Evolutionary conservation across 495 filamentous ascomycete genomes (phyloP), one percentile per base, ranked within the genome.

Genomic region (Aspergillus campestris): DNA sequence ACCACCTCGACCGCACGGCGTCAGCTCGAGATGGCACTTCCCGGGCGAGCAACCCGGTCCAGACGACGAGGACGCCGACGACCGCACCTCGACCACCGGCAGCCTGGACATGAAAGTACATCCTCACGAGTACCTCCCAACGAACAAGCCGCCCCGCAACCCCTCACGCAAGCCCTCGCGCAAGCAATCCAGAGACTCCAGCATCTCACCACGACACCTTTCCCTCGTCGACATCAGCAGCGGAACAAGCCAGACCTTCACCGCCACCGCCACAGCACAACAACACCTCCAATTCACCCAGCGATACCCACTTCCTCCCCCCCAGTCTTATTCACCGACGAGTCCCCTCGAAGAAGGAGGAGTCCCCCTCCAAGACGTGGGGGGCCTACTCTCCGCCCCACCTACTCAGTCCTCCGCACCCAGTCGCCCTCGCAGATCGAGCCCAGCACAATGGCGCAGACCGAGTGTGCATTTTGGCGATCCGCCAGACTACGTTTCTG

Each of bases 201-300:
- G 69, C 73, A 2, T 71, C 76, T 24, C 18, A 24, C 7, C 67
- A 70, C 3, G 60, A 65, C 8, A 69, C 80, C 4, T 84, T 81
- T 10, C 48, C 15, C 82, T 90, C 52, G 84, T 87, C 49, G 85
- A 89, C 52, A 78, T 82, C 27, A 83, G 83, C 31, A 80, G 81
- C 5, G 65, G 87, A 2, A 62, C 87, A 2, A 71, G 75, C 15
- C 62, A 66, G n/a, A 27, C 38, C 15, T 43, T 50, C 14, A 46
- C 39, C 11, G 35, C 58, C 47, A 27, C 45, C 44, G n/a, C 50
- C 39, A 48, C 38, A 13, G 11, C 48, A 29, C 51, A 47, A 44
- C 28, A 36, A 32, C 34, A 38, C 30, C 34, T 45, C 43, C 40
- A 45, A 36, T 34, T 48, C 32, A 39, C 27, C n/a, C 39, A 27